These are phyloP conservation scores for Cladosporium austrohemisphaericum DNA, from an alignment of 2,329 filamentous ascomycete species.

Conservation along the genomic window DNA sequence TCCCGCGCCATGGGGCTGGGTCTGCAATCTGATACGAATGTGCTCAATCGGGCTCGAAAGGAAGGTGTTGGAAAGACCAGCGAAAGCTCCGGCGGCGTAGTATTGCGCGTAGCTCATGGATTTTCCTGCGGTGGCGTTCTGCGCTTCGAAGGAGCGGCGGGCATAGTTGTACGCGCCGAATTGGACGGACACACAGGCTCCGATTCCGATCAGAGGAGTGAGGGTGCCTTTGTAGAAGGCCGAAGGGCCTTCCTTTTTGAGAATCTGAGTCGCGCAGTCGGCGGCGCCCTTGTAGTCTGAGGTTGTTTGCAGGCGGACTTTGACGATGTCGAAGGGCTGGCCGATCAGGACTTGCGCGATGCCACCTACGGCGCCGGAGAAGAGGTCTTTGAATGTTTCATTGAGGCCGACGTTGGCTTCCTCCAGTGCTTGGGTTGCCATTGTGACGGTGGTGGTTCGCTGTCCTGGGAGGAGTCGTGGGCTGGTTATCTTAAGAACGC, in stretches of 20 bases:
- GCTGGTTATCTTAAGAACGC: too few relatives aligned
- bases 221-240: conserved; percentile 99
- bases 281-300: conserved; percentile 76
- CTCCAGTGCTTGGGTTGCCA: conserved; percentile 37
- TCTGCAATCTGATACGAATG: conserved; percentile 91
- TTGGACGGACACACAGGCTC: conserved; percentile 92
- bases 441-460: conserved; percentile 20
- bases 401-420: conserved; percentile 40
- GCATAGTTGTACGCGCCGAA: conserved; percentile 96
- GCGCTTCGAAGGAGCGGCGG: conserved; percentile 75
- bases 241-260: conserved; percentile 77
- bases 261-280: conserved; percentile 77
- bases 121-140: conserved; percentile 50
- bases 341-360: conserved; percentile 89
- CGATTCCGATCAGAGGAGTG: conserved; percentile 90
- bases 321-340: conserved; percentile 84
- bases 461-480: background rate
- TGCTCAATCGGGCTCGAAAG: conserved; percentile 94
- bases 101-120: conserved; percentile 76
- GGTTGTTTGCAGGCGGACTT: conserved; percentile 91
- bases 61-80: conserved; percentile 82
- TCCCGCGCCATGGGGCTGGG: conserved; percentile 81
- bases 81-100: conserved; percentile 86
- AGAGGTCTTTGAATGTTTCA: conserved; percentile 74
- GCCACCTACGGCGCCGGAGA: conserved; percentile 85